Conservation (phyloP, 129 eudicot genomes). For the Lonicera japonica region DNA sequence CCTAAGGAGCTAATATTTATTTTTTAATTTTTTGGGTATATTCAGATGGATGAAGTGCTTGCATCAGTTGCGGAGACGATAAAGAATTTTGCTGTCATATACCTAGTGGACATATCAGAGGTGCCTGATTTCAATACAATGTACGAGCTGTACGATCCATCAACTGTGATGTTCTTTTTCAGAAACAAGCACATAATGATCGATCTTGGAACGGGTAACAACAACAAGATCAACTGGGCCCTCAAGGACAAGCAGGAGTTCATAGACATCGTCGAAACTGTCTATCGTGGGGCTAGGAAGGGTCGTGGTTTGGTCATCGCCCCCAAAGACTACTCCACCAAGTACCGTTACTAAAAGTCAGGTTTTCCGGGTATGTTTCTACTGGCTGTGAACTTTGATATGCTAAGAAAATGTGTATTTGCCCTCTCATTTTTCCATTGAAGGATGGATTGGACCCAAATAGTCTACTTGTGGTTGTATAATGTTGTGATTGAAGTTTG, state of each 20-base stretch:
- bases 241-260: slow-evolving; percentile 90
- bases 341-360: slow-evolving; percentile 82
- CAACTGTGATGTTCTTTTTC: slow-evolving; percentile 77
- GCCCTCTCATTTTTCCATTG: too few species aligned
- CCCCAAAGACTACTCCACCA: slow-evolving; percentile 87
- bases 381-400: too few species aligned
- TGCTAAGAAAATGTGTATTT: too few species aligned
- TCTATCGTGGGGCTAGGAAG: slow-evolving; percentile 84
- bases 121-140: slow-evolving; percentile 97
- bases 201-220: slow-evolving; percentile 87
- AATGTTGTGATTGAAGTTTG: too few species aligned
- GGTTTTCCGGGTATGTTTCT: too few species aligned
- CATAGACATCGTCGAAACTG: slow-evolving; percentile 92
- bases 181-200: slow-evolving; percentile 89
- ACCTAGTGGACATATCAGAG: slow-evolving; percentile 86
- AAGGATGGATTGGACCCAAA: too few species aligned
- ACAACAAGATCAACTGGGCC: slow-evolving; percentile 94
- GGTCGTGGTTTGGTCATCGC: slow-evolving; percentile 89
- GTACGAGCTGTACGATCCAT: slow-evolving; percentile 86
- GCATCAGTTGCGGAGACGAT: slow-evolving; percentile 84
- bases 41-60: slow-evolving; percentile 95
- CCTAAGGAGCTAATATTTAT: too few species aligned
- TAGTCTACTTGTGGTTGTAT: too few species aligned
- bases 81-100: slow-evolving; percentile 72
- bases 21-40: too few species aligned